phyloP scores from a whole-genome alignment of 768 basidiomycete species.

The Gymnopilus junonius region DNA sequence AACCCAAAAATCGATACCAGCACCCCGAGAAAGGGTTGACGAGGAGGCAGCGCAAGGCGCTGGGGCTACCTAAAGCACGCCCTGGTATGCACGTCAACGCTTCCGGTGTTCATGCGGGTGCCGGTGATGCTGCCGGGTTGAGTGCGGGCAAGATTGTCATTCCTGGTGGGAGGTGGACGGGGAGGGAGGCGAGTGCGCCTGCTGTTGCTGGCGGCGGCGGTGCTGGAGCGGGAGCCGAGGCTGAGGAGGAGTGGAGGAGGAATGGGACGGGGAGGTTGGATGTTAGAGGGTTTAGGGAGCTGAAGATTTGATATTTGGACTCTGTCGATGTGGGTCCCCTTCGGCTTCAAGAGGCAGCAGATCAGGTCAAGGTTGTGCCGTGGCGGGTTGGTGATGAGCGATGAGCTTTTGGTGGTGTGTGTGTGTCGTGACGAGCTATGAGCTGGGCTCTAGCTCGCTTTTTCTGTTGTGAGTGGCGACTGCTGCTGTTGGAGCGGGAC shows the following conservation, averaged over 20 bases:
- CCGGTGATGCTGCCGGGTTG: conserved; percentile 30
- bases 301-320: conserved; percentile 54
- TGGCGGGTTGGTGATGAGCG: too few relatives aligned
- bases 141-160: conserved; percentile 64
- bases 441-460: too few relatives aligned
- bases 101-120: conserved; percentile 4
- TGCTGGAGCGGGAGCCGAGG: conserved; percentile 51
- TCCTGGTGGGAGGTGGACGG: conserved; percentile 59
- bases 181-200: conserved; percentile 21
- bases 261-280: conserved; percentile 77
- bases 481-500: too few relatives aligned
- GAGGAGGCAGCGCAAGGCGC: conserved; percentile 67
- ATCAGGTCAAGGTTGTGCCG: background rate
- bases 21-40: conserved; percentile 50
- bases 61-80: conserved; percentile 65
- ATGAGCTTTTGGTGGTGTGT: too few relatives aligned
- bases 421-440: too few relatives aligned
- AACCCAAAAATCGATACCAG: background rate
- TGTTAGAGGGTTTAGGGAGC: conserved; percentile 77
- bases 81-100: conserved; percentile 11
- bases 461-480: too few relatives aligned
- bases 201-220: conserved; percentile 7
- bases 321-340: too few relatives aligned
- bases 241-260: conserved; percentile 54
- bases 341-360: too few relatives aligned